phyloP scores from a whole-genome alignment of 768 basidiomycete species.

The Baorangia bicolor region DNA sequence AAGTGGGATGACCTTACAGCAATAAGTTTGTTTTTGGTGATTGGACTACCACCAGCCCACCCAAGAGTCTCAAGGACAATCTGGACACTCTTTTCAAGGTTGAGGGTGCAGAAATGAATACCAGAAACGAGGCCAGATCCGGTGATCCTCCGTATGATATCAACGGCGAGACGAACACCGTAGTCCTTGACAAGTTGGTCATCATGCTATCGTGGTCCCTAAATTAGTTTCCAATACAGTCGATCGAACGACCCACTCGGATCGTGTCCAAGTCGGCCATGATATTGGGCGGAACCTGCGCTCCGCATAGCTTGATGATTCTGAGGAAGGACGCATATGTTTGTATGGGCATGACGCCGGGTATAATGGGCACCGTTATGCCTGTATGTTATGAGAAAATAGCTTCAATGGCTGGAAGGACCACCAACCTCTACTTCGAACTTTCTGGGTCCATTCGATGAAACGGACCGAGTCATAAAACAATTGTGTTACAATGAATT shows the following conservation, averaged over 20 bases:
- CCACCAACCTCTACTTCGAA: constrained; percentile 66
- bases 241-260: constrained; percentile 48
- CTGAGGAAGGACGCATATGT: constrained; percentile 93
- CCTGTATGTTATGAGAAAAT: constrained; percentile 47
- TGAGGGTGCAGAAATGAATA: constrained; percentile 94
- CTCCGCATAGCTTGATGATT: constrained; percentile 85
- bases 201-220: constrained; percentile 60
- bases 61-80: constrained; percentile 76
- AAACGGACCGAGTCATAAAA: constrained; percentile 96
- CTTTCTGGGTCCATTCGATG: constrained; percentile 70
- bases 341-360: constrained; percentile 97
- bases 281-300: constrained; percentile 67
- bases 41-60: constrained; percentile 58
- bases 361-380: constrained; percentile 86
- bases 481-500: constrained; percentile 94
- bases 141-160: constrained; percentile 68
- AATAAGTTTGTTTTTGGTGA: constrained; percentile 63
- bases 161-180: constrained; percentile 81
- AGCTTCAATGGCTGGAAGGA: not conserved
- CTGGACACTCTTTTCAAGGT: constrained; percentile 93
- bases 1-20: constrained; percentile 41
- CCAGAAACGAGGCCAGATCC: constrained; percentile 60
- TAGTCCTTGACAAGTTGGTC: constrained; percentile 94
- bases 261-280: constrained; percentile 70
- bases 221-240: not conserved